A percentile compares a stretch with the other conserved stretches of the same genome.
phyloP scores from a whole-genome alignment of 2,329 filamentous ascomycete genomes.

The Nemania sp. region DNA sequence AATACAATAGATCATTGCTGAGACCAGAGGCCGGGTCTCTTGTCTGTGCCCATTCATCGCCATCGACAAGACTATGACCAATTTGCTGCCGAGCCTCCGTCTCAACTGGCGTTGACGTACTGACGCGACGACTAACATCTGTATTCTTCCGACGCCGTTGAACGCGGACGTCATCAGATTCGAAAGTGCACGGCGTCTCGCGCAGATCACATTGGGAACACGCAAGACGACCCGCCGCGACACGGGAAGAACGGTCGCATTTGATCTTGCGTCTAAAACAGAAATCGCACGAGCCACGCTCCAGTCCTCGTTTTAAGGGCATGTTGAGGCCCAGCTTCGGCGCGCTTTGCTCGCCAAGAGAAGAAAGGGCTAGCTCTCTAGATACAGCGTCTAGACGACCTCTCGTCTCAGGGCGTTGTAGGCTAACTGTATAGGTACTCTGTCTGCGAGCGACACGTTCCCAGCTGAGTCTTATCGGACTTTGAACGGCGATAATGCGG shows the following conservation, averaged over 20 bases:
- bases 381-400: neutral
- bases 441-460: too few species aligned
- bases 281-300: constrained; percentile 23
- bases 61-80: neutral
- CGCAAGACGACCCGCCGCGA: neutral
- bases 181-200: constrained; percentile 21
- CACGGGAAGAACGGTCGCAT: constrained; percentile 23
- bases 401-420: neutral
- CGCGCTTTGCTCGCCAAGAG: neutral
- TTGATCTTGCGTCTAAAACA: constrained; percentile 25
- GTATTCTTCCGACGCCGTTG: constrained; percentile 10
- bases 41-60: neutral
- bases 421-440: too few species aligned
- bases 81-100: neutral
- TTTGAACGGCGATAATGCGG: neutral
- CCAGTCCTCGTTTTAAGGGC: constrained; percentile 22
- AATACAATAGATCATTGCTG: neutral
- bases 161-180: constrained; percentile 18
- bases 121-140: neutral
- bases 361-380: neutral
- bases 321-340: neutral
- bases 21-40: neutral
- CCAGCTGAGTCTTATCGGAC: neutral
- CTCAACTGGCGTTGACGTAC: neutral
- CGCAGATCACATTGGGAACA: constrained; percentile 24